These are phyloP conservation scores for Esteya vermicola DNA, from an alignment of 2,329 filamentous ascomycete species.

Conservation along the genomic window DNA sequence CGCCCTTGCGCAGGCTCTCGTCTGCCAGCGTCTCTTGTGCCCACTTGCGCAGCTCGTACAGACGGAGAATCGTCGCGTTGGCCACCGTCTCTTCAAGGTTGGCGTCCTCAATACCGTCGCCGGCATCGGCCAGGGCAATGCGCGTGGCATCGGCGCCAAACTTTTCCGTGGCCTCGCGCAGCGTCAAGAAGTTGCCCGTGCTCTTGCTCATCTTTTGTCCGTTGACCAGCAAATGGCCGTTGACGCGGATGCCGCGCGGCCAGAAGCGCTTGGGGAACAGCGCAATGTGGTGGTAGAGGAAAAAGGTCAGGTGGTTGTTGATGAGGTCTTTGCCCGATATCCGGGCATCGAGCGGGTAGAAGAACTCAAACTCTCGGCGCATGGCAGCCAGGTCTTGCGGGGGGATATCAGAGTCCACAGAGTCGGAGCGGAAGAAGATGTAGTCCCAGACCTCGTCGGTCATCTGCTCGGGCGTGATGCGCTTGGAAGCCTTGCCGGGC, in stretches of 20 bases:
- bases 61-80: conserved; percentile 76
- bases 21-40: conserved; percentile 59
- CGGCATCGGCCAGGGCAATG: conserved; percentile 85
- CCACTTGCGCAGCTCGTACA: conserved; percentile 73
- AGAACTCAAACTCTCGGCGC: conserved; percentile 91
- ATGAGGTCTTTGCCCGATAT: conserved; percentile 88
- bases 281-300: conserved; percentile 84
- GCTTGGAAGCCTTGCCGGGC: conserved; percentile 52
- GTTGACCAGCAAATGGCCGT: conserved; percentile 88
- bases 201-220: conserved; percentile 98
- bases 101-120: conserved; percentile 86
- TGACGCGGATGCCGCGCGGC: conserved; percentile 73
- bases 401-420: conserved; percentile 58
- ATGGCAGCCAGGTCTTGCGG: conserved; percentile 53
- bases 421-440: conserved; percentile 65
- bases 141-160: conserved; percentile 86
- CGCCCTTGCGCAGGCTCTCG: conserved; percentile 44
- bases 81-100: conserved; percentile 96
- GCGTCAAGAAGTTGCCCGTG: conserved; percentile 91
- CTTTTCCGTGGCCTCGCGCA: conserved; percentile 74
- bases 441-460: conserved; percentile 95
- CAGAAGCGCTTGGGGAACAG: conserved; percentile 81
- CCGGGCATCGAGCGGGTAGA: conserved; percentile 83
- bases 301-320: conserved; percentile 90
- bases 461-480: conserved; percentile 70